Evolutionary conservation across 192 early-diverging fungal species (phyloP).

Genomic region (Dispira simplex): DNA sequence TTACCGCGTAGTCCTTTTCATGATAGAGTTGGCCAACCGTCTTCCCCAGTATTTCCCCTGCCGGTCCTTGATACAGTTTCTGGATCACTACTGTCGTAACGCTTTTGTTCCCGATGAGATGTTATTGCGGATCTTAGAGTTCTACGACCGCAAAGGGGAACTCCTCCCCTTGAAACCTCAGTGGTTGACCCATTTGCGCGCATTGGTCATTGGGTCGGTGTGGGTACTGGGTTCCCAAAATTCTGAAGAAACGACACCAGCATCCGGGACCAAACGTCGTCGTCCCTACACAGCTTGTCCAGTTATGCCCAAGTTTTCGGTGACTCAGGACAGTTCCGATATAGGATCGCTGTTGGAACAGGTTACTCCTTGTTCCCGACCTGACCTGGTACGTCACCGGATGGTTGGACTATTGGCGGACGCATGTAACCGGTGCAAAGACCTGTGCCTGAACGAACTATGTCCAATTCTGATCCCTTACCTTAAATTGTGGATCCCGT

Average conservation of each 20-base stretch:
- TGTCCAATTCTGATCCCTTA: not conserved
- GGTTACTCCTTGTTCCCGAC: not conserved
- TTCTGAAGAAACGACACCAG: too few species aligned
- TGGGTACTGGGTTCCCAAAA: not conserved
- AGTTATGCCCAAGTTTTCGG: too few species aligned
- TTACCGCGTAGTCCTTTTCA: conserved; percentile 1
- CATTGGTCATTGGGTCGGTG: not conserved
- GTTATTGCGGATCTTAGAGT: not conserved
- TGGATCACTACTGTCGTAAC: conserved; percentile 5
- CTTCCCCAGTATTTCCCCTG: conserved; percentile 9
- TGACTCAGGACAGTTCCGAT: too few species aligned
- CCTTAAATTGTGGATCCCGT: not conserved
- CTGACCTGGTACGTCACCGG: conserved; percentile 1
- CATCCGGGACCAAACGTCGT: too few species aligned
- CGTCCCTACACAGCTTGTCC: too few species aligned
- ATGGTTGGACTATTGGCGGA: not conserved
- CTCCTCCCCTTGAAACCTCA: not conserved
- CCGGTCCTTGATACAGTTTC: not conserved
- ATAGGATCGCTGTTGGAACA: not conserved
- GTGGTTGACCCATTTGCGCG: not conserved
- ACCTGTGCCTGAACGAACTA: not conserved
- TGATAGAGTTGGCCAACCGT: conserved; percentile 10
- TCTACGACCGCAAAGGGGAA: conserved; percentile 5
- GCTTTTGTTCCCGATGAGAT: conserved; percentile 10
- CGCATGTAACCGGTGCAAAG: not conserved